Conservation (phyloP, 2,329 filamentous ascomycete species). For the Lasiodiplodia theobromae region DNA sequence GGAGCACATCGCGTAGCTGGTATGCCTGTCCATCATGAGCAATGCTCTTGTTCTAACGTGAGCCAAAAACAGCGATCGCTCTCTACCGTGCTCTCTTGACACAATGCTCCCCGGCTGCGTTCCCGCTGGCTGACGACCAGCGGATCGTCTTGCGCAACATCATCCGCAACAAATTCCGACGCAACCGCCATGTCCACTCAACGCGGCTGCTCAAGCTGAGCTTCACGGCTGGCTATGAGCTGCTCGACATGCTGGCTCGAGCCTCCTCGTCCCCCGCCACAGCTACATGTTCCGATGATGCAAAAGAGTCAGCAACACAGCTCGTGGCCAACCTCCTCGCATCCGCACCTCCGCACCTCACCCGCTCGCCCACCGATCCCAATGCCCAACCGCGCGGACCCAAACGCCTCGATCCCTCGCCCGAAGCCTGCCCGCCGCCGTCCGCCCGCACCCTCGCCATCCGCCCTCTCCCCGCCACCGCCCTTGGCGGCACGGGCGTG, state of each 20-base stretch:
- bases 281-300: conserved; percentile 37
- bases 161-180: conserved; percentile 67
- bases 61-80: conserved; percentile 62
- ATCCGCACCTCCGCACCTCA: conserved; percentile 36
- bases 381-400: not conserved
- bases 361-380: conserved; percentile 18
- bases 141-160: conserved; percentile 62
- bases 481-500: conserved; percentile 56
- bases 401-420: not conserved
- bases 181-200: conserved; percentile 66
- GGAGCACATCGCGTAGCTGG: conserved; percentile 61
- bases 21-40: conserved; percentile 33
- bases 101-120: conserved; percentile 60
- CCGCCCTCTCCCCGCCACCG: conserved; percentile 58
- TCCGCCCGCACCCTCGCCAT: conserved; percentile 56
- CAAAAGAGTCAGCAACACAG: conserved; percentile 38
- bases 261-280: not conserved
- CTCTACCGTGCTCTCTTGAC: conserved; percentile 75
- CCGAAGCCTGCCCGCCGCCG: conserved; percentile 47
- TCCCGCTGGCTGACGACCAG: conserved; percentile 56
- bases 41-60: conserved; percentile 3
- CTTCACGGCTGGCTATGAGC: conserved; percentile 66
- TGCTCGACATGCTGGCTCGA: not conserved
- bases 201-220: conserved; percentile 66
- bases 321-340: conserved; percentile 39